These are phyloP conservation scores for Rhizopogon vinicolor DNA, from an alignment of 768 basidiomycete genomes.

Conservation along the genomic window DNA sequence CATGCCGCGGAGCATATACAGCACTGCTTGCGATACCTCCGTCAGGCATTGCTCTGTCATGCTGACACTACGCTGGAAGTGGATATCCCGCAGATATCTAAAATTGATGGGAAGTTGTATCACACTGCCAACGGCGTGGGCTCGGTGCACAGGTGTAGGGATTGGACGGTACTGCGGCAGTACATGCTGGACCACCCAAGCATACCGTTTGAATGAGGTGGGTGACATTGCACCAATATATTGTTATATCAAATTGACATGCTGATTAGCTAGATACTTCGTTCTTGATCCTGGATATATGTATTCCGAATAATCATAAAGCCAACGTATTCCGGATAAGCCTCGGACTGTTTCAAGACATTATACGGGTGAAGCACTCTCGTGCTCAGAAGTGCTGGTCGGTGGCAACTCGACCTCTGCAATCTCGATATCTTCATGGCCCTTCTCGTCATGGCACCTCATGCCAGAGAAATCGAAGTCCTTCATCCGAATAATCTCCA, in stretches of 20 bases:
- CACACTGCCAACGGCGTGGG: conserved; percentile 27
- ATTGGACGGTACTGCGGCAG: conserved; percentile 27
- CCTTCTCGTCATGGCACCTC: not conserved
- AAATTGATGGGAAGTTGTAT: conserved; percentile 15
- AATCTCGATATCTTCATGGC: not conserved
- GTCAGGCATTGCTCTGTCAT: conserved; percentile 32
- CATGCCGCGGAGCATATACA: conserved; percentile 26
- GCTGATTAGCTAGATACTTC: not conserved
- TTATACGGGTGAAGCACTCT: not conserved
- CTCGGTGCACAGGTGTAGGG: conserved; percentile 26
- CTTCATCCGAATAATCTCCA: conserved; percentile 9
- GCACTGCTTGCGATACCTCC: conserved; percentile 37
- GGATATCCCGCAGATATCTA: conserved; percentile 21
- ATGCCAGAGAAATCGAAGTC: not conserved
- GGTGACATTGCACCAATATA: not conserved
- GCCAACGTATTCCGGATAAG: not conserved
- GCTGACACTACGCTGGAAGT: conserved; percentile 35
- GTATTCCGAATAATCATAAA: not conserved
- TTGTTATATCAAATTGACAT: not conserved
- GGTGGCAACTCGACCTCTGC: not conserved
- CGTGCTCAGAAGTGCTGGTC: not conserved
- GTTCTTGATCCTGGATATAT: not conserved
- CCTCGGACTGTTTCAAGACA: not conserved
- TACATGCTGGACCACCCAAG: conserved; percentile 26
- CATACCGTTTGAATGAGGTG: conserved; percentile 11